These are phyloP conservation scores for Beta corolliflora DNA, from an alignment of 179 eudicot genomes.

Conservation along the genomic window DNA sequence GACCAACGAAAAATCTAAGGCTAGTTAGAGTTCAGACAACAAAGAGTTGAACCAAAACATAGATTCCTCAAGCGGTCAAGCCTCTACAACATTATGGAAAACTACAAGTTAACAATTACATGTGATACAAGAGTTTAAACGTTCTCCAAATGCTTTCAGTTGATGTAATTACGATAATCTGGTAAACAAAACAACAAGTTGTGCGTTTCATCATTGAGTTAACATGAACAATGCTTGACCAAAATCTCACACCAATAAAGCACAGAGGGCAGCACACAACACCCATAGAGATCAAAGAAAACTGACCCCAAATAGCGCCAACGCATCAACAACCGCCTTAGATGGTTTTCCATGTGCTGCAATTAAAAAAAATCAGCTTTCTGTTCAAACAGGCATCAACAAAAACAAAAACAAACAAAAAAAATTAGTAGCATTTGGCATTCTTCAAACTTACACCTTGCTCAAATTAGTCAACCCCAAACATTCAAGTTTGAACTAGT, in stretches of 20 bases:
- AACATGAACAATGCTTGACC: background rate
- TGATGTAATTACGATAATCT: background rate
- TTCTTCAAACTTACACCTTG: background rate
- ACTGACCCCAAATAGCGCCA: slow-evolving; percentile 96
- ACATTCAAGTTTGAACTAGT: background rate
- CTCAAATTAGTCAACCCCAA: background rate
- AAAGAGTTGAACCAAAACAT: background rate
- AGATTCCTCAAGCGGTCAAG: background rate
- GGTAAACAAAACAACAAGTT: background rate
- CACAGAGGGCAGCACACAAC: background rate
- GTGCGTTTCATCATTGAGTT: background rate
- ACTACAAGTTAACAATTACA: background rate
- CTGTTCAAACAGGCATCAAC: slow-evolving; percentile 14
- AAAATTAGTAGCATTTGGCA: slow-evolving; percentile 1
- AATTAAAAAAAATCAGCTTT: slow-evolving; percentile 27
- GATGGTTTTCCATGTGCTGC: slow-evolving; percentile 93
- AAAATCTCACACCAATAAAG: slow-evolving; percentile 1
- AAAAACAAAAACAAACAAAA: background rate
- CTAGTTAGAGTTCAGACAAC: background rate
- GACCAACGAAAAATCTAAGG: background rate
- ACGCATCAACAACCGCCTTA: slow-evolving; percentile 74
- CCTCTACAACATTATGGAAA: background rate
- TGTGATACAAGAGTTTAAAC: background rate
- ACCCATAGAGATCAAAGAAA: slow-evolving; percentile 23
- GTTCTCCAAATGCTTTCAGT: background rate